phyloP scores from a whole-genome alignment of 73 alveolate genomes.

The Diophrys sp. region DNA sequence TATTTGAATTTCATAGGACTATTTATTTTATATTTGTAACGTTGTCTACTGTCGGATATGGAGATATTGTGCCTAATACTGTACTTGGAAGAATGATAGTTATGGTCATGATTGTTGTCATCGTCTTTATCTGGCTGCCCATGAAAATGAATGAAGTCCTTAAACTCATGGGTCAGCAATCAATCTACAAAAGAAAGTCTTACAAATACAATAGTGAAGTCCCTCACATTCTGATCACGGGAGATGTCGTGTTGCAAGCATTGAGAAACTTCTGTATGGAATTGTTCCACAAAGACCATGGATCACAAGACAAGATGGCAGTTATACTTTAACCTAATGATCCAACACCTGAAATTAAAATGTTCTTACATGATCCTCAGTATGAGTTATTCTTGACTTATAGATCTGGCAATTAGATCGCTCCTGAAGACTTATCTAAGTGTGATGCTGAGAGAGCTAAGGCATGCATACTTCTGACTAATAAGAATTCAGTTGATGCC shows the following conservation, averaged over 20 bases:
- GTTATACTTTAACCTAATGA: constrained; percentile 78
- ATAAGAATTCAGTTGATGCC: constrained; percentile 87
- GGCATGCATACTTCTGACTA: constrained; percentile 86
- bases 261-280: constrained; percentile 87
- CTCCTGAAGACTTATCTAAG: constrained; percentile 77
- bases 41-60: constrained; percentile 95
- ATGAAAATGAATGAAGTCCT: constrained; percentile 86
- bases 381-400: constrained; percentile 78
- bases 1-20: constrained; percentile 71
- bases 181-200: constrained; percentile 85
- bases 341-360: constrained; percentile 93
- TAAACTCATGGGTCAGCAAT: constrained; percentile 84
- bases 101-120: constrained; percentile 66
- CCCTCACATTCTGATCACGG: constrained; percentile 93
- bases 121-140: constrained; percentile 86
- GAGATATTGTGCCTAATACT: constrained; percentile 88
- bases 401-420: constrained; percentile 84
- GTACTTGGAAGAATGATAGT: constrained; percentile 87
- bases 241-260: constrained; percentile 83
- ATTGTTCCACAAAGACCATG: constrained; percentile 95
- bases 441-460: constrained; percentile 83
- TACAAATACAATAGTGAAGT: constrained; percentile 91
- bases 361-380: constrained; percentile 85
- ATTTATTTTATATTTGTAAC: constrained; percentile 88
- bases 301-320: constrained; percentile 88